Evolutionary conservation across 495 filamentous ascomycete species (phyloP).

Genomic region (Friedmanniomyces simplex): DNA sequence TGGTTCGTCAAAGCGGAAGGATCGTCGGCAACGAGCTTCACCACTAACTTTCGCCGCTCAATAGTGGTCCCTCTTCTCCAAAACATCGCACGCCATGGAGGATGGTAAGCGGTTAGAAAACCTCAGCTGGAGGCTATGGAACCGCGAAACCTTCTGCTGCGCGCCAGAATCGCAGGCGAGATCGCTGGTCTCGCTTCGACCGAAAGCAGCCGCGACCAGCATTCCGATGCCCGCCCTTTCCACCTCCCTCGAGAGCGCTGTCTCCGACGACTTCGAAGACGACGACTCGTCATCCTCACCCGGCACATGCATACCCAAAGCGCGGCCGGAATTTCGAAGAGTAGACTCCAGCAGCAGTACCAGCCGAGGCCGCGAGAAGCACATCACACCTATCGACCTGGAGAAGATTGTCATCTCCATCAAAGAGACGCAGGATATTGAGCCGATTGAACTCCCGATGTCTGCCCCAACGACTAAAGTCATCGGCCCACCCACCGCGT

Average conservation of each 20-base stretch:
- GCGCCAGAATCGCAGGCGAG: slow-evolving; percentile 47
- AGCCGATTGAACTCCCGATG: slow-evolving; percentile 38
- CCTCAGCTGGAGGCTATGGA: slow-evolving; percentile 92
- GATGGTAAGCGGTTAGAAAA: slow-evolving; percentile 90
- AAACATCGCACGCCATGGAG: slow-evolving; percentile 89
- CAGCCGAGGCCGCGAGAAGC: slow-evolving; percentile 68
- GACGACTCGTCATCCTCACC: slow-evolving; percentile 58
- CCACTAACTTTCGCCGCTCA: slow-evolving; percentile 6
- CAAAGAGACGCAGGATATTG: slow-evolving; percentile 63
- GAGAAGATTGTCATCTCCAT: slow-evolving; percentile 89
- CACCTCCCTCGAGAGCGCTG: slow-evolving; percentile 77
- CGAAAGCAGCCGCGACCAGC: slow-evolving; percentile 20
- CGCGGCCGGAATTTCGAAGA: slow-evolving; percentile 47
- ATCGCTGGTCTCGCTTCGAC: slow-evolving; percentile 19
- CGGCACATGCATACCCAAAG: slow-evolving; percentile 43
- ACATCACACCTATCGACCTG: slow-evolving; percentile 77
- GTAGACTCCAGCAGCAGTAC: slow-evolving; percentile 42
- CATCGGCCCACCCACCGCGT: slow-evolving; percentile 14
- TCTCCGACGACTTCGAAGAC: slow-evolving; percentile 48
- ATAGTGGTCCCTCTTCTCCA: slow-evolving; percentile 66
- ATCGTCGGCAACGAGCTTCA: background rate
- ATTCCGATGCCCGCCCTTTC: slow-evolving; percentile 65
- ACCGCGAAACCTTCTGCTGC: slow-evolving; percentile 91
- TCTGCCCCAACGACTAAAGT: slow-evolving; percentile 1
- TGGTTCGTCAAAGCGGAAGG: slow-evolving; percentile 33